Evolutionary conservation across 1,284 basidiomycete species (phyloP), one percentile per base, ranked within the genome.

Genomic region (Trametes hirsuta): DNA sequence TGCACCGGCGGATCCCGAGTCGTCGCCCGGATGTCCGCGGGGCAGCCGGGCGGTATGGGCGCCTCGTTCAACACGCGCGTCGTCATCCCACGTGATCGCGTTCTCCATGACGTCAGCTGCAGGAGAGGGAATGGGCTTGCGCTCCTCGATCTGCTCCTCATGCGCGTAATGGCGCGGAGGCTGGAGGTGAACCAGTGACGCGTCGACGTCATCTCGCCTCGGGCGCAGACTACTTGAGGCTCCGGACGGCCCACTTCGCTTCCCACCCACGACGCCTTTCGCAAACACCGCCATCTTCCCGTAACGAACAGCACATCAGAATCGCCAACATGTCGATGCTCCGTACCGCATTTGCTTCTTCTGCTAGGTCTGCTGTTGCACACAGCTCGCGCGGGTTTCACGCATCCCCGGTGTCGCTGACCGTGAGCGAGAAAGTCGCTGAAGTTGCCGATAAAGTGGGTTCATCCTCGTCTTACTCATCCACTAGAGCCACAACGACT

Each of bases 351-450:
- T 47, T 69, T 53, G 51, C 67, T 24, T 56, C 65, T 47, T 53
- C 65, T 9, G 35, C 59, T 21, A 62, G 63, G 52, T 57, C 67
- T 21, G 66, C 58, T 10, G 47, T 66, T 30, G 58, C 64, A 41
- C 62, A 62, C 21, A 61, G 68, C 35, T 63, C 71, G 25, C 79
- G 80, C 47, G 61, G 71, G 9, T 70, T 88, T 62, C 84, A 87
- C 66, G 66, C 76, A 2, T 79, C 85, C 8, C 81, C 82, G 1
- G 64, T 73, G 6, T 74, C 78, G 4, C 71, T 68, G 4, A 85
- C 84, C 68, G 76, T 84, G n/a, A 82, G 79, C 6, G 87, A 88
- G 62, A 88, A 84, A 66, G 84, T 84, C n/a, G 73, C 79, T 1
- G 85, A 87, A 53, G 79, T 81, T 3, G 86, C 85, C 30, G 78